Conservation (phyloP, 352 stramenopile species). For the Pythium aphanidermatum region DNA sequence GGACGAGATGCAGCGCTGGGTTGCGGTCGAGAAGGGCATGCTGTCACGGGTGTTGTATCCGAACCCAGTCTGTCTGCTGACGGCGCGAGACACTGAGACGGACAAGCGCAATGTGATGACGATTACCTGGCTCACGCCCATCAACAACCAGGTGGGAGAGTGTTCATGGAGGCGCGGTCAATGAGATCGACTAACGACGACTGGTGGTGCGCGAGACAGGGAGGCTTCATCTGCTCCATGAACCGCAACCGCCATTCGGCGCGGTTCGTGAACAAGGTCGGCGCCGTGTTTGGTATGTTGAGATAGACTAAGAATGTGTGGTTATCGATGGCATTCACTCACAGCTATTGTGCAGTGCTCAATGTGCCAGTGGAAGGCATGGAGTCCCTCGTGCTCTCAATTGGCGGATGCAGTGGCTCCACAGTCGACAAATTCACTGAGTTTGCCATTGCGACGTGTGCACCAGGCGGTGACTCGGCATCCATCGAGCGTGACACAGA, state of each 20-base stretch:
- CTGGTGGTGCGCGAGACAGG: conserved; percentile 18
- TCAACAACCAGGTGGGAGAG: conserved; percentile 72
- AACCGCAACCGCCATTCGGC: conserved; percentile 66
- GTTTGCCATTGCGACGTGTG: conserved; percentile 39
- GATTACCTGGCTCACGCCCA: conserved; percentile 82
- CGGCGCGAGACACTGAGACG: conserved; percentile 23
- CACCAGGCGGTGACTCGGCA: conserved; percentile 35
- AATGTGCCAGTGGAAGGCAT: conserved; percentile 68
- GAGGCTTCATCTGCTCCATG: conserved; percentile 78
- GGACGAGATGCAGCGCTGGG: conserved; percentile 28
- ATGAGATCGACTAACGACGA: neutral
- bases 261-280: conserved; percentile 38
- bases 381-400: conserved; percentile 70
- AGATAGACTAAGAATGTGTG: neutral
- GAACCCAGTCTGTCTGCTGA: conserved; percentile 78
- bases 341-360: conserved; percentile 34
- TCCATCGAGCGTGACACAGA: conserved; percentile 6
- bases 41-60: conserved; percentile 73
- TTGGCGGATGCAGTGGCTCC: conserved; percentile 54
- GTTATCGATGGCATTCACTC: neutral
- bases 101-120: conserved; percentile 61
- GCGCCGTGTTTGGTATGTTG: conserved; percentile 48
- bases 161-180: neutral
- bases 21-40: conserved; percentile 60
- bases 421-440: conserved; percentile 55